Evolutionary conservation across 345 rosid species (phyloP).

Genomic region (Hypericum androsaemum): DNA sequence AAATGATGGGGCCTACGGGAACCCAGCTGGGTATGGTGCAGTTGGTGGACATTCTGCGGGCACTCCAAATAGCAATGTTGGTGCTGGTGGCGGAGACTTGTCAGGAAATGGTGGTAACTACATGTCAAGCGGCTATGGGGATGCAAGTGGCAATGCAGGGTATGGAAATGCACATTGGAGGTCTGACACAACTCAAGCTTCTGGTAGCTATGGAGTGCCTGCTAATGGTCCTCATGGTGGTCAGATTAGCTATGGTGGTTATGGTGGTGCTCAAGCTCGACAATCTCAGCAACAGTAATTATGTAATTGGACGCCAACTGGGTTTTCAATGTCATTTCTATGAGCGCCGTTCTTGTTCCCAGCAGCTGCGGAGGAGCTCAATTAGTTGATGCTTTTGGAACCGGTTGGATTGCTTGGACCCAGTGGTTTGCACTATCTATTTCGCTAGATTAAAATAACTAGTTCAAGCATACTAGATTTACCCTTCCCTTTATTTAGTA

Average conservation of each 20-base stretch:
- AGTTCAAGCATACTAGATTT: constrained; percentile 39
- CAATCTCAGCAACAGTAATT: constrained; percentile 80
- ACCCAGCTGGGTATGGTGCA: constrained; percentile 58
- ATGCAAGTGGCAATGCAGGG: constrained; percentile 44
- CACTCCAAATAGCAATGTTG: constrained; percentile 41
- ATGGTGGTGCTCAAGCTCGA: constrained; percentile 54
- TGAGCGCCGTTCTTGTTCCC: constrained; percentile 13
- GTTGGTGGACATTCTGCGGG: constrained; percentile 69
- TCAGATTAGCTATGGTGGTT: constrained; percentile 59
- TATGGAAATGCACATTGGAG: constrained; percentile 71
- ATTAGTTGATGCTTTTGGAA: constrained; percentile 39
- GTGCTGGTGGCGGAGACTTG: constrained; percentile 44
- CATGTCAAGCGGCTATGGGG: constrained; percentile 57
- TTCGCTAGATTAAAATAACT: constrained; percentile 63
- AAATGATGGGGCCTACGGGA: constrained; percentile 69
- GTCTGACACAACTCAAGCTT: constrained; percentile 55
- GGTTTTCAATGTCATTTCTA: constrained; percentile 19
- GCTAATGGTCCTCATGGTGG: constrained; percentile 56
- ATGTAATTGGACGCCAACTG: constrained; percentile 4
- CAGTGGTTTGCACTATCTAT: constrained; percentile 46
- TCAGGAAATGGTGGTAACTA: constrained; percentile 49
- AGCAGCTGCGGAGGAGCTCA: constrained; percentile 26
- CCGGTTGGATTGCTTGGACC: constrained; percentile 65
- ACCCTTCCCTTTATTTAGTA: constrained; percentile 30
- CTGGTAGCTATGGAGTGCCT: constrained; percentile 61